Conservation (phyloP, 1,284 basidiomycete species). For the Ustilago vetiveriae region DNA sequence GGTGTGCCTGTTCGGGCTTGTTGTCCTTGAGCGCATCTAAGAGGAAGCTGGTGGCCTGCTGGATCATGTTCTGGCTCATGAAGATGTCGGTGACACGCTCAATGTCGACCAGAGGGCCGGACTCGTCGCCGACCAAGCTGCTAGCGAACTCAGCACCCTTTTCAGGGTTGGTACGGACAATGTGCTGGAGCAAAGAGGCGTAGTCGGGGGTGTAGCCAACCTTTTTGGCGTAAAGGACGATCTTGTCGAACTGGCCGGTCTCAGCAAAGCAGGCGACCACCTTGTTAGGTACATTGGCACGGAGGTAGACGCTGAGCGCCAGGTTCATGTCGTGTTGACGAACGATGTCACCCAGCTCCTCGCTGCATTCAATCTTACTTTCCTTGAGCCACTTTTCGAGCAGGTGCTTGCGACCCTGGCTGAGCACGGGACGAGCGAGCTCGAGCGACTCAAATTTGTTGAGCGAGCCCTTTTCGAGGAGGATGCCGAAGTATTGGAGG, state of each 20-base stretch:
- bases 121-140: slow-evolving; percentile 93
- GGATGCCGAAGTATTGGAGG: slow-evolving; percentile 96
- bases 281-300: slow-evolving; percentile 98
- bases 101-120: slow-evolving; percentile 89
- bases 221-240: slow-evolving; percentile 96
- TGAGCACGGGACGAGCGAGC: slow-evolving; percentile 92
- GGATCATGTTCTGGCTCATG: slow-evolving; percentile 99
- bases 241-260: slow-evolving; percentile 98
- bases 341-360: slow-evolving; percentile 98
- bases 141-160: slow-evolving; percentile 97
- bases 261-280: slow-evolving; percentile 97
- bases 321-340: slow-evolving; percentile 95
- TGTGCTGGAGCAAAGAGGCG: slow-evolving; percentile 91
- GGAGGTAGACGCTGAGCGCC: slow-evolving; percentile 96
- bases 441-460: slow-evolving; percentile 97
- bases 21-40: slow-evolving; percentile 99
- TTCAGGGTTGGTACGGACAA: slow-evolving; percentile 95
- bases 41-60: slow-evolving; percentile 97
- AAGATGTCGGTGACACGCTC: slow-evolving; percentile 86
- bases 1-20: slow-evolving; percentile 92
- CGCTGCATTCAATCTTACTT: slow-evolving; percentile 98
- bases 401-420: slow-evolving; percentile 95
- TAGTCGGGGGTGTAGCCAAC: slow-evolving; percentile 95
- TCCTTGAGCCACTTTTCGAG: slow-evolving; percentile 99
- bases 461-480: slow-evolving; percentile 95